phyloP scores from a whole-genome alignment of 2,329 filamentous ascomycete genomes.

The Clathrospora elynae region DNA sequence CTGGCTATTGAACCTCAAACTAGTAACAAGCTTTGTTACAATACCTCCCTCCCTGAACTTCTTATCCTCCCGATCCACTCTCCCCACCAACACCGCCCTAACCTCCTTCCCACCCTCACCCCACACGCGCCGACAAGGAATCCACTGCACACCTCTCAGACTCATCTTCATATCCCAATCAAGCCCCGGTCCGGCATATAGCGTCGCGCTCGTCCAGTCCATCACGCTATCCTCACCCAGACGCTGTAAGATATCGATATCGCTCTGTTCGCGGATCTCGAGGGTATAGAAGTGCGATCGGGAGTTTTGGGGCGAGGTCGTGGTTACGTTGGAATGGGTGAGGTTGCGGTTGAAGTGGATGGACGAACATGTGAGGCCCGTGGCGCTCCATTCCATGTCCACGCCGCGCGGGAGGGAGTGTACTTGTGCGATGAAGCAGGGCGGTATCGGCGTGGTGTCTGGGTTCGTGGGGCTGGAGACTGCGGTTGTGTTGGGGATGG shows the following conservation, averaged over 20 bases:
- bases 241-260: conserved; percentile 5
- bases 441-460: conserved; percentile 53
- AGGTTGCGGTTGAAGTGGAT: background rate
- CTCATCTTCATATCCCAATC: conserved; percentile 3
- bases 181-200: conserved; percentile 29
- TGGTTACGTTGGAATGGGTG: background rate
- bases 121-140: conserved; percentile 43
- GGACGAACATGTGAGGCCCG: conserved; percentile 55
- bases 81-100: conserved; percentile 33
- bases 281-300: conserved; percentile 21
- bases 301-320: background rate
- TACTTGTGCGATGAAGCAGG: conserved; percentile 77
- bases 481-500: conserved; percentile 51
- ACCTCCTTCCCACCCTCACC: conserved; percentile 31
- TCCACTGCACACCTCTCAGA: conserved; percentile 31
- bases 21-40: background rate
- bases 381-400: conserved; percentile 82
- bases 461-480: background rate
- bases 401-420: conserved; percentile 74
- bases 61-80: conserved; percentile 21
- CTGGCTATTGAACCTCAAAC: no score
- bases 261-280: conserved; percentile 13
- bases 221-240: conserved; percentile 6
- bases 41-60: background rate
- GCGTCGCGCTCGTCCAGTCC: conserved; percentile 25